Conservation (phyloP, 495 filamentous ascomycete species). For the Lepidopterella palustris region DNA sequence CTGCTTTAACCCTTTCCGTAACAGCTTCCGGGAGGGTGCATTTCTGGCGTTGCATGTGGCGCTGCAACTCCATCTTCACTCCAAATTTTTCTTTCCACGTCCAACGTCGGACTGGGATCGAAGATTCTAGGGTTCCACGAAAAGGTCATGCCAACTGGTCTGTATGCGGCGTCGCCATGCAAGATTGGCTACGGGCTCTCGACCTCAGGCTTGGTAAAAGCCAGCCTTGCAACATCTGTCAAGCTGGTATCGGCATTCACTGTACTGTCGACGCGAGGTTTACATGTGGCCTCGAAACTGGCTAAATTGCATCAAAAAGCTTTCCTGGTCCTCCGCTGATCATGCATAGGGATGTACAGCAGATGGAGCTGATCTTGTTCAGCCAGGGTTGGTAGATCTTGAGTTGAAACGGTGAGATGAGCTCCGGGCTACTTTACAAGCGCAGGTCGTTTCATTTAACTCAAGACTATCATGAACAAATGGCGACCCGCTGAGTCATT, state of each 20-base stretch:
- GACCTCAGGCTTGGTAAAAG: no score
- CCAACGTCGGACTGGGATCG: not conserved
- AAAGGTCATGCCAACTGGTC: not conserved
- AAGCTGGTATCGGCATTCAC: no score
- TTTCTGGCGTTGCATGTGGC: slow-evolving; percentile 1
- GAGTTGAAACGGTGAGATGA: not conserved
- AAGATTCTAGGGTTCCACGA: not conserved
- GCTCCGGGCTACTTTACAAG: not conserved
- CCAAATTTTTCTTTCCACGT: not conserved
- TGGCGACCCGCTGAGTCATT: not conserved
- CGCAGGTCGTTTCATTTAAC: not conserved
- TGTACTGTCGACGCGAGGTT: no score
- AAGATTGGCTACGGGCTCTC: not conserved
- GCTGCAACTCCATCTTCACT: not conserved
- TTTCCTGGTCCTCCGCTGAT: no score
- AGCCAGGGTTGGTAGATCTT: not conserved
- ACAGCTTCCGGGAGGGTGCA: not conserved
- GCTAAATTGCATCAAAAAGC: no score
- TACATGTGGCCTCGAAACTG: no score
- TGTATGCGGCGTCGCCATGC: not conserved
- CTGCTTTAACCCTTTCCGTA: not conserved
- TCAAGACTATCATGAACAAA: not conserved
- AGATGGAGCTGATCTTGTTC: not conserved
- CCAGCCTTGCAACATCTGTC: no score
- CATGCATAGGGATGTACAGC: not conserved